phyloP scores from a whole-genome alignment of 1,139 yeast genomes.

The Magnusiomyces paraingens region DNA sequence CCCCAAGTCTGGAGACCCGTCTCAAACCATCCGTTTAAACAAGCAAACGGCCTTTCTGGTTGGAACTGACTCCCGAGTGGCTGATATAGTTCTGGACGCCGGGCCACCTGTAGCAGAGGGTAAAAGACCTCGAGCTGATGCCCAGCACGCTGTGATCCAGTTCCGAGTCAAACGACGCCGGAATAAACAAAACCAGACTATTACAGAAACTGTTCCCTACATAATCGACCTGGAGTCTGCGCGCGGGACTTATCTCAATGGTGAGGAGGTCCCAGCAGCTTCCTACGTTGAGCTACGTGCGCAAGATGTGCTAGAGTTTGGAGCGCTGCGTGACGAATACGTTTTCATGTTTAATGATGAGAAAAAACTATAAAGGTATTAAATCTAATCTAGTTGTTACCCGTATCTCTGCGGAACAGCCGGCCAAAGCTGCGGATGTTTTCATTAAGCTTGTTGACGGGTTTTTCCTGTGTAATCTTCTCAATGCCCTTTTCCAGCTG shows the following conservation, averaged over 20 bases:
- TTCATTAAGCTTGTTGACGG: slow-evolving; percentile 51
- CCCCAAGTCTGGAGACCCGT: background rate
- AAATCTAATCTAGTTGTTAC: slow-evolving; percentile 2
- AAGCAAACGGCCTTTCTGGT: slow-evolving; percentile 35
- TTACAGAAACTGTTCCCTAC: slow-evolving; percentile 34
- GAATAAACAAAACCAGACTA: slow-evolving; percentile 22
- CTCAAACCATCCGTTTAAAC: slow-evolving; percentile 30
- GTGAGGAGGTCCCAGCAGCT: slow-evolving; percentile 39
- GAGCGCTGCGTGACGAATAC: slow-evolving; percentile 36
- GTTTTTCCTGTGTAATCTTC: slow-evolving; percentile 45
- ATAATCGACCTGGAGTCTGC: slow-evolving; percentile 49
- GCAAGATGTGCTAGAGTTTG: slow-evolving; percentile 45
- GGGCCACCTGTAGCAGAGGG: slow-evolving; percentile 33
- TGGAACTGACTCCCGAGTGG: slow-evolving; percentile 43
- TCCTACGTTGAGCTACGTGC: slow-evolving; percentile 44
- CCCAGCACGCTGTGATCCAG: slow-evolving; percentile 54
- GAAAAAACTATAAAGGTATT: background rate
- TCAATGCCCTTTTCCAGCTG: slow-evolving; percentile 50
- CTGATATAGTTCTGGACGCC: slow-evolving; percentile 41
- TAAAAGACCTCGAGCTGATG: slow-evolving; percentile 6
- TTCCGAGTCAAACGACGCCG: slow-evolving; percentile 32
- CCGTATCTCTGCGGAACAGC: slow-evolving; percentile 45
- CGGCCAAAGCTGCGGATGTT: slow-evolving; percentile 50
- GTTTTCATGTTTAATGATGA: slow-evolving; percentile 21
- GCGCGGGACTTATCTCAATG: slow-evolving; percentile 49